These are phyloP conservation scores for Basidiobolus meristosporus DNA, from an alignment of 371 early-diverging fungal genomes.

Conservation along the genomic window DNA sequence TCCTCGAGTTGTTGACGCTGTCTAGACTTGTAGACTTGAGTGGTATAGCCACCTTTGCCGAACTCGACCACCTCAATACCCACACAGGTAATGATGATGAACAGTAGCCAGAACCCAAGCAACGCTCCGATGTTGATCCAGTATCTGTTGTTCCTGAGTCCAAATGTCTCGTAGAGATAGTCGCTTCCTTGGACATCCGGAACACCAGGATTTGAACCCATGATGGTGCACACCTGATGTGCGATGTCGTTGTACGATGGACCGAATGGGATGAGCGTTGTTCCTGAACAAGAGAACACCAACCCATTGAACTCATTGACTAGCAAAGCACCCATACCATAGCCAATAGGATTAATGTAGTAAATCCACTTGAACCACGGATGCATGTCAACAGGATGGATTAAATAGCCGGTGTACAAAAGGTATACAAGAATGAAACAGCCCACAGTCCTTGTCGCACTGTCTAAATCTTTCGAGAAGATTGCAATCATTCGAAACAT, in stretches of 20 bases:
- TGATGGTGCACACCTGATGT: slow-evolving; percentile 27
- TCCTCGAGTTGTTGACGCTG: no score
- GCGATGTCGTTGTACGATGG: slow-evolving; percentile 17
- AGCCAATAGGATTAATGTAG: slow-evolving; percentile 47
- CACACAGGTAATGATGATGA: slow-evolving; percentile 19
- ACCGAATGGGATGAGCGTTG: slow-evolving; percentile 16
- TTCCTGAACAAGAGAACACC: slow-evolving; percentile 9
- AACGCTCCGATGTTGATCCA: slow-evolving; percentile 38
- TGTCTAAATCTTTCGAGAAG: slow-evolving; percentile 25
- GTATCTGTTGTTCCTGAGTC: slow-evolving; percentile 18
- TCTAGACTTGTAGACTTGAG: slow-evolving; percentile 16
- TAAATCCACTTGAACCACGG: slow-evolving; percentile 52
- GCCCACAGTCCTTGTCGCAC: slow-evolving; percentile 27
- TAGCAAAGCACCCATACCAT: slow-evolving; percentile 36
- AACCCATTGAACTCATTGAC: slow-evolving; percentile 37
- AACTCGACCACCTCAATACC: slow-evolving; percentile 28
- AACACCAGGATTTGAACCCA: slow-evolving; percentile 23
- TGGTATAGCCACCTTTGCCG: slow-evolving; percentile 25
- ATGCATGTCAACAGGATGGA: slow-evolving; percentile 35
- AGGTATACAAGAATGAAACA: slow-evolving; percentile 23
- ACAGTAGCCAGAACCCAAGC: slow-evolving; percentile 23
- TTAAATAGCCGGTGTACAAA: slow-evolving; percentile 42
- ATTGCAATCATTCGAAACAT: slow-evolving; percentile 38
- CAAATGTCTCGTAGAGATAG: slow-evolving; percentile 19
- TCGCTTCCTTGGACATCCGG: slow-evolving; percentile 20